phyloP scores from a whole-genome alignment of 805 yeast species.

The Lipomyces orientalis region DNA sequence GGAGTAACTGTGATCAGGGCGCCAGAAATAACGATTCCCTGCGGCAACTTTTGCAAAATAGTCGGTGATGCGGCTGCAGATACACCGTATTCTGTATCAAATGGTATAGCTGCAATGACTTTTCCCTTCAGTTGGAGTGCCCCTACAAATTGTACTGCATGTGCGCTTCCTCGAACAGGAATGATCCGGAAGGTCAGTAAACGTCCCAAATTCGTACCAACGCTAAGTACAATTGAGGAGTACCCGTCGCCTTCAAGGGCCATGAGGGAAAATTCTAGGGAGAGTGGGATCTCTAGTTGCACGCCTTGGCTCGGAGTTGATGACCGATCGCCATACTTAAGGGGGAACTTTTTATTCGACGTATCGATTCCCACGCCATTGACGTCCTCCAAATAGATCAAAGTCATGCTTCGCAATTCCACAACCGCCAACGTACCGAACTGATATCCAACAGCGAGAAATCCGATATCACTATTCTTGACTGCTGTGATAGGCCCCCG shows the following conservation, averaged over 20 bases:
- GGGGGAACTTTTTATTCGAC: conserved; percentile 19
- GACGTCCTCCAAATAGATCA: conserved; percentile 47
- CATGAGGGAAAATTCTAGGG: conserved; percentile 75
- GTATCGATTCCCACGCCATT: conserved; percentile 12
- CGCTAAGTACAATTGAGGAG: conserved; percentile 72
- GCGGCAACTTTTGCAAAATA: conserved; percentile 61
- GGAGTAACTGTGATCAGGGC: conserved; percentile 60
- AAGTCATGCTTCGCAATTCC: conserved; percentile 66
- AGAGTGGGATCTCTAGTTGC: conserved; percentile 51
- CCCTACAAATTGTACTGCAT: conserved; percentile 59
- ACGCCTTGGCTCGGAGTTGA: conserved; percentile 3
- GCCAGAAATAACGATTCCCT: conserved; percentile 68
- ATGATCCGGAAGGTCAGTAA: conserved; percentile 65
- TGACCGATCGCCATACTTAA: conserved; percentile 10
- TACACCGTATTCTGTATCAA: conserved; percentile 63
- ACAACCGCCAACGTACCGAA: conserved; percentile 76
- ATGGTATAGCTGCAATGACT: conserved; percentile 62
- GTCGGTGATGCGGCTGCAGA: conserved; percentile 68
- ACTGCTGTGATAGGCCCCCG: conserved; percentile 63
- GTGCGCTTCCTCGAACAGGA: conserved; percentile 68
- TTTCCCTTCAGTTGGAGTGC: conserved; percentile 57
- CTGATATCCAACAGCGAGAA: conserved; percentile 78
- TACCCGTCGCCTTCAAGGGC: conserved; percentile 68
- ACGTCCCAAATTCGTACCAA: conserved; percentile 81
- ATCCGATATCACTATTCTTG: conserved; percentile 76